Conservation (phyloP, 305 asterid genomes). For the Solanum hybrid region DNA sequence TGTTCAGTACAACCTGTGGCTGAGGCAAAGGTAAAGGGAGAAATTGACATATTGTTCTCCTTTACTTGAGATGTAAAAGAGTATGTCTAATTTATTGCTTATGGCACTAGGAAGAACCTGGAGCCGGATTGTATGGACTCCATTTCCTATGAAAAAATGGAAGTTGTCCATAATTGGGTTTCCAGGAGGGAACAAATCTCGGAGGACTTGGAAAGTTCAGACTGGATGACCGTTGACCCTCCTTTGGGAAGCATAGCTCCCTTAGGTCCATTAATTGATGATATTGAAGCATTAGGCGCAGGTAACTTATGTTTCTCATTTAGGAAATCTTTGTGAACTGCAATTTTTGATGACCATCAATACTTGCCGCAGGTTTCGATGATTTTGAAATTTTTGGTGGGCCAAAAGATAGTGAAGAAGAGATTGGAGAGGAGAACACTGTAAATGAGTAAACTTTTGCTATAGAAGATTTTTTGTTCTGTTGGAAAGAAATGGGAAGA, state of each 20-base stretch:
- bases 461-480: background rate
- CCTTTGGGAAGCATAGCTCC: constrained; percentile 49
- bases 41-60: background rate
- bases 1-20: constrained; percentile 65
- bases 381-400: constrained; percentile 67
- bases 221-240: constrained; percentile 75
- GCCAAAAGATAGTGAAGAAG: constrained; percentile 56
- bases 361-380: constrained; percentile 50
- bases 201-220: constrained; percentile 39
- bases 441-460: background rate
- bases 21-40: constrained; percentile 61
- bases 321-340: background rate
- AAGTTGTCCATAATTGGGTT: constrained; percentile 68
- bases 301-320: constrained; percentile 32
- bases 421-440: constrained; percentile 37
- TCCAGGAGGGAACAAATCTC: constrained; percentile 33
- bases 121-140: constrained; percentile 48
- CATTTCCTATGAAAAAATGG: constrained; percentile 47
- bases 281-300: constrained; percentile 64
- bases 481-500: background rate
- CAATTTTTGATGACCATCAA: background rate
- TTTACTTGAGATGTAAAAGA: background rate
- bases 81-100: constrained; percentile 9
- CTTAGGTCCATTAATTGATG: constrained; percentile 51
- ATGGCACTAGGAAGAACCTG: constrained; percentile 30